Evolutionary conservation across 495 filamentous ascomycete species (phyloP).

Genomic region (Evernia prunastri): DNA sequence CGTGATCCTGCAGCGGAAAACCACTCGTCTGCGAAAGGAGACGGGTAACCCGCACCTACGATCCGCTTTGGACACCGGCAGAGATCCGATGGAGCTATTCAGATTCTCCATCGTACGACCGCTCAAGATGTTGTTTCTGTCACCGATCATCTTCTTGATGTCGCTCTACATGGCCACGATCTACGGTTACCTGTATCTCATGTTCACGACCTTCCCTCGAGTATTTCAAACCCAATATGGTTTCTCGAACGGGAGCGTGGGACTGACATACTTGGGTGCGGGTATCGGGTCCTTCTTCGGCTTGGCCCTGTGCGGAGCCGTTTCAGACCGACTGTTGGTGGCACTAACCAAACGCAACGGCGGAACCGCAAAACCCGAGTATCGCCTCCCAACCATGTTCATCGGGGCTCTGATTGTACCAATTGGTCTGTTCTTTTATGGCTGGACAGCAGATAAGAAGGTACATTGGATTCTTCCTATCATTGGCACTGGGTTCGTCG

Average conservation of each 20-base stretch:
- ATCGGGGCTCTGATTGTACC: constrained; percentile 19
- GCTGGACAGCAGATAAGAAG: constrained; percentile 25
- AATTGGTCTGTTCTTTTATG: constrained; percentile 31
- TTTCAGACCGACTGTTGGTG: constrained; percentile 33
- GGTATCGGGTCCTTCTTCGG: constrained; percentile 47
- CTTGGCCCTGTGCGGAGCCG: constrained; percentile 28
- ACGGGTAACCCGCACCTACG: constrained; percentile 38
- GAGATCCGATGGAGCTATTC: constrained; percentile 29
- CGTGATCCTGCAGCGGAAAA: constrained; percentile 45
- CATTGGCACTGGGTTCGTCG: constrained; percentile 23
- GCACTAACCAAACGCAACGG: background rate
- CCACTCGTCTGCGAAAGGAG: constrained; percentile 37
- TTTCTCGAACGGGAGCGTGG: constrained; percentile 48
- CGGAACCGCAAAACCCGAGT: constrained; percentile 21
- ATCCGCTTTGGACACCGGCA: constrained; percentile 34
- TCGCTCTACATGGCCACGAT: too few relatives aligned
- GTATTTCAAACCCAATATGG: constrained; percentile 44
- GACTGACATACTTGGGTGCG: constrained; percentile 51
- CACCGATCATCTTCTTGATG: too few relatives aligned
- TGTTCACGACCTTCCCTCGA: constrained; percentile 43
- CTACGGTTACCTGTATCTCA: constrained; percentile 40
- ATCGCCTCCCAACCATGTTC: constrained; percentile 30
- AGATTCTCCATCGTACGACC: constrained; percentile 38
- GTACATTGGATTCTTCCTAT: constrained; percentile 34
- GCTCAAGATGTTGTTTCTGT: constrained; percentile 41